Evolutionary conservation across 371 early-diverging fungal species (phyloP).

Genomic region (Dentiscutata heterogama): DNA sequence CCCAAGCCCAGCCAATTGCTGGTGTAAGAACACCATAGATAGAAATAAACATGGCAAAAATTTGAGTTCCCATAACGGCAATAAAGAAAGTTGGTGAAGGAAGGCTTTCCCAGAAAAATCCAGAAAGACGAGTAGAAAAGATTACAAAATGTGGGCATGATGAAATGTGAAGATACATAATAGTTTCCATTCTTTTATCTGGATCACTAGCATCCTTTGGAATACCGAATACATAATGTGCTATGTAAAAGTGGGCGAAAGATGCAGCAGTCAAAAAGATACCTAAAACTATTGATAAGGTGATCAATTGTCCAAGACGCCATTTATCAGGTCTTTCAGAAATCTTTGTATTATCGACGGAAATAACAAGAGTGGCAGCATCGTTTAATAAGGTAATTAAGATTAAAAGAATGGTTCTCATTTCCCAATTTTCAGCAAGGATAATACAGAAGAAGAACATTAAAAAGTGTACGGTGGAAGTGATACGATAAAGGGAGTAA

Average conservation of each 20-base stretch:
- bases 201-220: slow-evolving; percentile 7
- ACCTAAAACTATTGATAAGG: slow-evolving; percentile 76
- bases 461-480: slow-evolving; percentile 89
- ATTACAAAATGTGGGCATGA: slow-evolving; percentile 96
- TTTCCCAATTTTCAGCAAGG: slow-evolving; percentile 72
- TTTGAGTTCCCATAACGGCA: slow-evolving; percentile 90
- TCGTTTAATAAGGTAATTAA: slow-evolving; percentile 86
- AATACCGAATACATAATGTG: slow-evolving; percentile 58
- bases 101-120: slow-evolving; percentile 88
- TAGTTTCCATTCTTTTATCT: slow-evolving; percentile 60
- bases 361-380: slow-evolving; percentile 86
- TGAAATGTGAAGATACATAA: slow-evolving; percentile 90
- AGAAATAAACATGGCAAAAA: slow-evolving; percentile 90
- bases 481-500: slow-evolving; percentile 90
- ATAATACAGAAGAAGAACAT: slow-evolving; percentile 89
- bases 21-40: slow-evolving; percentile 75
- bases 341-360: slow-evolving; percentile 87
- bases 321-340: slow-evolving; percentile 86
- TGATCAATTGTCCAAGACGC: slow-evolving; percentile 86
- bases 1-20: slow-evolving; percentile 65
- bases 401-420: slow-evolving; percentile 77
- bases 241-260: slow-evolving; percentile 80
- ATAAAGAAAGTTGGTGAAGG: slow-evolving; percentile 83
- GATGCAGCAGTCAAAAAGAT: slow-evolving; percentile 71
- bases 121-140: slow-evolving; percentile 93